Conservation (phyloP, 208 protist species). For the Trypanosoma caninum region DNA sequence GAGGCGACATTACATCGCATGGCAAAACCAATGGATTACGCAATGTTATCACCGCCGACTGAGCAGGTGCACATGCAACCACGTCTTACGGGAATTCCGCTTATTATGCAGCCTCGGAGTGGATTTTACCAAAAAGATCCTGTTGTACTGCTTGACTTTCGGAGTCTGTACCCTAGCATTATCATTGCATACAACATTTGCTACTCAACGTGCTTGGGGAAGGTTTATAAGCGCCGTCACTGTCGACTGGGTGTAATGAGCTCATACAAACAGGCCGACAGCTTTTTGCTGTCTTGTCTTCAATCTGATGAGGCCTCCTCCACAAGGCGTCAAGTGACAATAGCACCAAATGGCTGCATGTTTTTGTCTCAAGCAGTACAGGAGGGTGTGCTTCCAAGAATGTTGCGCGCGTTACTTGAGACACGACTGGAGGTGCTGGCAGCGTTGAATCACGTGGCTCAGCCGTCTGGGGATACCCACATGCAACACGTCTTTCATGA, state of each 20-base stretch:
- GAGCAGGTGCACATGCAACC: constrained; percentile 62
- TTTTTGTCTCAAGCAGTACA: constrained; percentile 53
- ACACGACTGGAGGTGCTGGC: constrained; percentile 82
- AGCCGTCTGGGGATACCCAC: constrained; percentile 31
- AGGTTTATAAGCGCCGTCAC: constrained; percentile 23
- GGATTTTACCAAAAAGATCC: constrained; percentile 82
- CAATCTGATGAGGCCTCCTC: constrained; percentile 85
- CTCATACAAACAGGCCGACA: constrained; percentile 38
- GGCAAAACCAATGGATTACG: constrained; percentile 56
- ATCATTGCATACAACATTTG: constrained; percentile 99
- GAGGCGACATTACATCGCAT: constrained; percentile 81
- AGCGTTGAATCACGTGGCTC: constrained; percentile 60
- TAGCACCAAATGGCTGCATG: constrained; percentile 78
- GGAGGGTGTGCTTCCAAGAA: constrained; percentile 67
- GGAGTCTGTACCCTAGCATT: constrained; percentile 99
- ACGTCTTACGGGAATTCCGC: constrained; percentile 71
- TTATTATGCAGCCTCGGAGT: constrained; percentile 73
- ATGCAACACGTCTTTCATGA: constrained; percentile 89
- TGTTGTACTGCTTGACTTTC: constrained; percentile 99
- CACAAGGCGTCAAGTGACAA: constrained; percentile 29
- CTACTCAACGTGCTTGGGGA: constrained; percentile 92
- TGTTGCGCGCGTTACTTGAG: constrained; percentile 73
- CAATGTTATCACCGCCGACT: constrained; percentile 58
- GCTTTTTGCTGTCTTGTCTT: constrained; percentile 83
- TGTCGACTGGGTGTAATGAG: constrained; percentile 71